Evolutionary conservation across 2,329 filamentous ascomycete genomes (phyloP).

Genomic region (Sclerotinia glacialis): DNA sequence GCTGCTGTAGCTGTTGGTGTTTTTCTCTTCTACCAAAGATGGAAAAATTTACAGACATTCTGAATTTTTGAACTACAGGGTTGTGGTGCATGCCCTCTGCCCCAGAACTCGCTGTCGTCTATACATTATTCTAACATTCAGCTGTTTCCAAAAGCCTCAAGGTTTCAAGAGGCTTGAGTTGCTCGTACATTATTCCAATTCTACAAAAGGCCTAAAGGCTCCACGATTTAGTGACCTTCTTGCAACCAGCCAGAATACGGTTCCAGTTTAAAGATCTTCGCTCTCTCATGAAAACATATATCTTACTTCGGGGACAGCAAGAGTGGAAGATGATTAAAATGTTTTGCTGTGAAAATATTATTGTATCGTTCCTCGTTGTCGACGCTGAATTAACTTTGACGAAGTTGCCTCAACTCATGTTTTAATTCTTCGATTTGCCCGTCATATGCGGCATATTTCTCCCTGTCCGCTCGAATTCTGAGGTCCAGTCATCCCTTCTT

Average conservation of each 20-base stretch:
- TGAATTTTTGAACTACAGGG: not conserved
- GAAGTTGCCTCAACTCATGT: too few species aligned
- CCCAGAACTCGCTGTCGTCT: not conserved
- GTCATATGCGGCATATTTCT: too few species aligned
- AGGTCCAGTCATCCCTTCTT: not conserved
- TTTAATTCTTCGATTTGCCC: not conserved
- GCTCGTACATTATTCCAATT: not conserved
- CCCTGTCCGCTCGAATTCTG: not conserved
- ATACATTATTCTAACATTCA: not conserved
- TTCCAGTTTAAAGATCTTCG: not conserved
- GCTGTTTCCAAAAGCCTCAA: not conserved
- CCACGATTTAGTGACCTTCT: not conserved
- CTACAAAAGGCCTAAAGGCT: not conserved
- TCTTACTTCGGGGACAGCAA: not conserved
- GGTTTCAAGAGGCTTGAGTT: not conserved
- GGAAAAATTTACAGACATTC: not conserved
- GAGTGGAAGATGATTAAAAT: not conserved
- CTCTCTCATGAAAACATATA: not conserved
- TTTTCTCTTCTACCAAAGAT: not conserved
- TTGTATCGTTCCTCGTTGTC: not conserved
- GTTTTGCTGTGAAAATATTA: not conserved
- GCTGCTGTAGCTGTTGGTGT: too few species aligned
- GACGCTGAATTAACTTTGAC: not conserved
- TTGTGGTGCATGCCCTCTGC: not conserved
- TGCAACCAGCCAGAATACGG: not conserved